phyloP scores from a whole-genome alignment of 164 flowering plant species.

The Liriodendron chinense region DNA sequence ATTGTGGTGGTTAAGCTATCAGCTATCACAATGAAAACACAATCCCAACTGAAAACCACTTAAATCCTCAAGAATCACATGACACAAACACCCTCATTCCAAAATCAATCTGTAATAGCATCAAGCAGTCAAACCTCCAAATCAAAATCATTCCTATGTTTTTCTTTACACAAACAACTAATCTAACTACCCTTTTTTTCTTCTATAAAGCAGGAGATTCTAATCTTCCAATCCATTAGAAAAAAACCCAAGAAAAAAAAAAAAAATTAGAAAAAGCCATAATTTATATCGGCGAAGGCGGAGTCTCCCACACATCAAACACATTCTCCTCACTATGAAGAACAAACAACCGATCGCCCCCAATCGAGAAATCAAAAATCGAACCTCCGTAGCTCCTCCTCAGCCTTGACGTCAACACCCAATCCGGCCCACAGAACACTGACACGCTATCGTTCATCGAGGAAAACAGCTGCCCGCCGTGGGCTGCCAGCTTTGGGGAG shows the following conservation, averaged over 20 bases:
- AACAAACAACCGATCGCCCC: constrained; percentile 82
- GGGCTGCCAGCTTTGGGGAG: constrained; percentile 75
- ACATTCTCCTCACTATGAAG: constrained; percentile 88
- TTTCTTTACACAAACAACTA: background rate
- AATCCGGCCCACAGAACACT: constrained; percentile 78
- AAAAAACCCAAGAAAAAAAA: background rate
- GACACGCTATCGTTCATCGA: constrained; percentile 81
- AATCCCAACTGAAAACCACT: constrained; percentile 13
- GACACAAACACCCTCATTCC: background rate
- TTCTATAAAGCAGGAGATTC: background rate
- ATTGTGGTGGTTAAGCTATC: constrained; percentile 2
- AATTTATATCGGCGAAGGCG: constrained; percentile 41
- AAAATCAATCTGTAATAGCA: background rate
- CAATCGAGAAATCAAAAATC: constrained; percentile 85
- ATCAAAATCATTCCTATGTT: constrained; percentile 8
- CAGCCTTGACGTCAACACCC: constrained; percentile 83
- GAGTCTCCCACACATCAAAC: constrained; percentile 90
- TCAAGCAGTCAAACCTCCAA: constrained; percentile 4
- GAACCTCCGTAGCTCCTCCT: constrained; percentile 71
- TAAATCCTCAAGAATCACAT: background rate
- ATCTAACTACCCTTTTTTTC: background rate
- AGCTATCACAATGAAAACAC: constrained; percentile 10
- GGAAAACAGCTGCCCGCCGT: constrained; percentile 72
- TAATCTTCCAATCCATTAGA: background rate
- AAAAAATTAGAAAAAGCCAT: background rate